Percentiles rank a stretch among this genome's conserved stretches.
These are phyloP conservation scores for Ceratocystis alfenasii DNA, from an alignment of 2,329 filamentous ascomycete genomes.

Conservation along the genomic window DNA sequence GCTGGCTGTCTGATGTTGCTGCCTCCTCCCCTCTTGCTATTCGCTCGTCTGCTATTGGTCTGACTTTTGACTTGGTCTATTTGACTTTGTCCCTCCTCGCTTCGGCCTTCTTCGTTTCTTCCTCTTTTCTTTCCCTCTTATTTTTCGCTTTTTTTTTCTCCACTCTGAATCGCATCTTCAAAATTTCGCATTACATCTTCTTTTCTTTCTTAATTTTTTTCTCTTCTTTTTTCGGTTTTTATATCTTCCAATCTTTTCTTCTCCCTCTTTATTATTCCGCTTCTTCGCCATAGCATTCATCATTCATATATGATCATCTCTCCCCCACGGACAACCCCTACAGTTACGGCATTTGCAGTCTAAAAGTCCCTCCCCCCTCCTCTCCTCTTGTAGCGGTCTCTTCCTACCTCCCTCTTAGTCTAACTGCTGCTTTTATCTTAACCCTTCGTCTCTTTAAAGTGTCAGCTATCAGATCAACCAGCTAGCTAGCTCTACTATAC, in stretches of 20 bases:
- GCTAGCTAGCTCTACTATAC: background rate
- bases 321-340: background rate
- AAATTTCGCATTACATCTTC: too few species aligned
- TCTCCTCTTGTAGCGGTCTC: background rate
- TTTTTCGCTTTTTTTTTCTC: slow-evolving; percentile 14
- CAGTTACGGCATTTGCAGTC: background rate
- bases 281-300: background rate
- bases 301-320: background rate
- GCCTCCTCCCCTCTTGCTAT: slow-evolving; percentile 10
- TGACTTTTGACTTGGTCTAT: background rate
- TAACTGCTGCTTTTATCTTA: background rate
- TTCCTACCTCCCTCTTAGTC: background rate
- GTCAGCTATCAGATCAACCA: background rate
- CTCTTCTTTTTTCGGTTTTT: background rate
- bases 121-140: slow-evolving; percentile 6
- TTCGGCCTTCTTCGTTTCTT: background rate
- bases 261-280: background rate
- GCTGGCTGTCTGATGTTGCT: background rate
- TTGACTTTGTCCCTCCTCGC: slow-evolving; percentile 7
- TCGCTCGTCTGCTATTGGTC: slow-evolving; percentile 14
- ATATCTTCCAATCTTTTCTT: background rate
- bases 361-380: background rate
- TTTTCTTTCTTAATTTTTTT: background rate
- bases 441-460: background rate
- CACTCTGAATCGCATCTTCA: background rate